Base-by-base conservation (phyloP, 2,329 filamentous ascomycete species). In the Colletotrichum nymphaeae region DNA sequence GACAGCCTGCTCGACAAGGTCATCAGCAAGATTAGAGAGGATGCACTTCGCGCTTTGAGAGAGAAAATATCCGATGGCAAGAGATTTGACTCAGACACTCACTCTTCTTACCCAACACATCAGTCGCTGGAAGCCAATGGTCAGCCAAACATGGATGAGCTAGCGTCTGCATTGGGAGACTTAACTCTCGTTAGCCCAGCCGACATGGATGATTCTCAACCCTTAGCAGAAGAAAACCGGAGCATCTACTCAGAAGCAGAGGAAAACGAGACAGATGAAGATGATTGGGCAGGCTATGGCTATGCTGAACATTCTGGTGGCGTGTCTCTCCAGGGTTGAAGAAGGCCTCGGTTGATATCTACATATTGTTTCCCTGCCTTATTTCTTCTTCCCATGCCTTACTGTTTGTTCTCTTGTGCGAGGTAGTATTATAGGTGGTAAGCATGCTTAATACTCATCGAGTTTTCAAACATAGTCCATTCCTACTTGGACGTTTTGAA, bases 61-160 rank as follows among this genome's bases (percentile, higher is more conserved):
- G 66, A 73, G 16, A 73, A 69, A 37, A 58, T 60, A 1, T 55
- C 70, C 16, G 70, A 53, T 12, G 52, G 59, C 16, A 73, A 65
- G 26, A 63, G 60, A n/a, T 60, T 42, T 26, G 70, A 73, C 46
- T 70, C 70, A 11, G 16, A 63, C 0, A 73, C 70, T 5, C 42
- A 22, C 14, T 64, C 66, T 3, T 68, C 35, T 2, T 28, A 49
- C n/a, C 64, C 64, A n/a, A 68, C 69, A 2, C 37, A 49, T 5
- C 63, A 22, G 12, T 72, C 64, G 14, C n/a, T 37, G 5, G 28
- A 49, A n/a, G 1, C 19, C 42, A 19, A 8, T 19, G 42, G 0
- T 19, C 16, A 4, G 19, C 16, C 42, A 49, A 49, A n/a, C 8
- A 19, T 11, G 16, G 42, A 19, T 4, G 19, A 19, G 6, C 19